Conservation (phyloP, 1,284 basidiomycete species). For the Malassezia japonica region DNA sequence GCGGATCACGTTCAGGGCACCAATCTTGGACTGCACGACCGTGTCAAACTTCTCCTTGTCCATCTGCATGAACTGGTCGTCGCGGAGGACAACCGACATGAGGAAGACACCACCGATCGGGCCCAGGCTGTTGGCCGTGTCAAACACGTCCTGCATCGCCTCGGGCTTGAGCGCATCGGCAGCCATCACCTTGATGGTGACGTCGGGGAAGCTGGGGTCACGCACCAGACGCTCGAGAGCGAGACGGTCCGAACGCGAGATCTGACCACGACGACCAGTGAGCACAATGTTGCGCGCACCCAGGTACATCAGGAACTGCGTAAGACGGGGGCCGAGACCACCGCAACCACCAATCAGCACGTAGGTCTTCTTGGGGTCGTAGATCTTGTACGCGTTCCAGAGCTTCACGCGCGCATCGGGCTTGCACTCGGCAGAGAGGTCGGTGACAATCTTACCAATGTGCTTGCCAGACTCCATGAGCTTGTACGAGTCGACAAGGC, state of each 20-base stretch:
- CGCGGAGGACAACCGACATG: conserved; percentile 19
- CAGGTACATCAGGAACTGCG: conserved; percentile 14
- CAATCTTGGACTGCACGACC: conserved; percentile 17
- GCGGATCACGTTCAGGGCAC: conserved; percentile 16
- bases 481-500: conserved; percentile 16
- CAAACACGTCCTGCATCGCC: conserved; percentile 16
- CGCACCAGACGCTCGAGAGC: conserved; percentile 18
- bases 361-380: conserved; percentile 18
- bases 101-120: conserved; percentile 18
- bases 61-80: conserved; percentile 18
- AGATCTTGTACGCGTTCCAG: conserved; percentile 12
- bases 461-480: conserved; percentile 21
- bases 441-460: conserved; percentile 19
- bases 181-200: conserved; percentile 18
- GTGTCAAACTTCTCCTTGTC: conserved; percentile 20
- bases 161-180: conserved; percentile 16
- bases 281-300: conserved; percentile 22
- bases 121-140: conserved; percentile 10
- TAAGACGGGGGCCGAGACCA: conserved; percentile 21
- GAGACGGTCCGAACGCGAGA: conserved; percentile 16
- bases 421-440: conserved; percentile 4
- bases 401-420: background rate
- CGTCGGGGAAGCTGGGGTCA: conserved; percentile 16
- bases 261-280: conserved; percentile 18
- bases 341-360: conserved; percentile 22